Conservation (phyloP, 192 early-diverging fungal genomes). For the Linnemannia schmuckeri region DNA sequence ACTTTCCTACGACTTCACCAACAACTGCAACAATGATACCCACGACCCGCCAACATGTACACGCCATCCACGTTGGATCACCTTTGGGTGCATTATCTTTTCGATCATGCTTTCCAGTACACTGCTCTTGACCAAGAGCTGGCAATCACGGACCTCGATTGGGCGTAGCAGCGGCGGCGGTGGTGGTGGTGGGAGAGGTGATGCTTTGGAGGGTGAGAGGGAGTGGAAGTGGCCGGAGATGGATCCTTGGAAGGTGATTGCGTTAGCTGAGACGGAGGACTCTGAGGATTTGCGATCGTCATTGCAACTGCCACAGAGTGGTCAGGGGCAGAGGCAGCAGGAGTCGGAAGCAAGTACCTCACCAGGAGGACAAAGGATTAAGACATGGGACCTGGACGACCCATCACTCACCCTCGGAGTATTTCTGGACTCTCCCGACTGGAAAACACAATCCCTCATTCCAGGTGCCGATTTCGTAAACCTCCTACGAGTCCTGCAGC, state of each 20-base stretch:
- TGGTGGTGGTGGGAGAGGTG: neutral
- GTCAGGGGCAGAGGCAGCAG: neutral
- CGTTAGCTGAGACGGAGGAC: neutral
- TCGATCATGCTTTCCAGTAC: slow-evolving; percentile 30
- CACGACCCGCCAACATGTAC: slow-evolving; percentile 10
- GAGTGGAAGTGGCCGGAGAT: slow-evolving; percentile 32
- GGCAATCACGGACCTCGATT: neutral
- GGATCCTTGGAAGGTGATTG: slow-evolving; percentile 5
- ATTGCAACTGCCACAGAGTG: neutral
- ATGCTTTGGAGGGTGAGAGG: neutral
- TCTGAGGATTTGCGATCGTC: neutral
- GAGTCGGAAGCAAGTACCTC: neutral
- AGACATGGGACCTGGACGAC: slow-evolving; percentile 31
- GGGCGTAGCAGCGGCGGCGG: neutral
- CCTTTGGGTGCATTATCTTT: slow-evolving; percentile 25
- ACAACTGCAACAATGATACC: neutral
- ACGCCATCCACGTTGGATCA: slow-evolving; percentile 28
- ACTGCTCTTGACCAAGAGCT: slow-evolving; percentile 16
- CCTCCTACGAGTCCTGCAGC: slow-evolving; percentile 16
- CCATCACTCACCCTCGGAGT: slow-evolving; percentile 15
- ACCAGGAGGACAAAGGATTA: neutral
- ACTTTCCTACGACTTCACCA: neutral
- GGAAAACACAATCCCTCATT: slow-evolving; percentile 20
- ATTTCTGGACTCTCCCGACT: slow-evolving; percentile 12
- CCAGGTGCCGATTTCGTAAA: slow-evolving; percentile 26